Percentiles rank a stretch among this genome's conserved stretches.
These are phyloP conservation scores for Dendrobium officinale DNA, from an alignment of 106 monocot species.

Conservation along the genomic window DNA sequence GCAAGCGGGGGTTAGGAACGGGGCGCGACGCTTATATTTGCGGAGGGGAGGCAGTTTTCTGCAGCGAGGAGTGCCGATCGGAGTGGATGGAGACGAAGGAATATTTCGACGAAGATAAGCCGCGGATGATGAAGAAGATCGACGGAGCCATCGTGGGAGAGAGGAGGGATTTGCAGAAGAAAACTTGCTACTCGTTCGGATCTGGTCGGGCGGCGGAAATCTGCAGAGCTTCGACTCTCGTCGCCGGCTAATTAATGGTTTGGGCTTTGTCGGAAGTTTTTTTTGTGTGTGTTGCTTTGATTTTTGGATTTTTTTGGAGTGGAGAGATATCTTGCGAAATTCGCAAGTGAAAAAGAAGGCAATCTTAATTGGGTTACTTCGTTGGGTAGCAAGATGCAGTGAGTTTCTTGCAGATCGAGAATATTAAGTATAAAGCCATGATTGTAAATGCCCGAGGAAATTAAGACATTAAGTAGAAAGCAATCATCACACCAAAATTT, in stretches of 20 bases:
- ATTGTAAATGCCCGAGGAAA: no score
- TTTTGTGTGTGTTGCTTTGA: neutral
- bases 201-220: neutral
- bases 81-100: conserved; percentile 6
- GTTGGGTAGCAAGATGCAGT: no score
- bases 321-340: no score
- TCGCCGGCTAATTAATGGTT: neutral
- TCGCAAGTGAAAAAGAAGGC: no score
- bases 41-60: conserved; percentile 8
- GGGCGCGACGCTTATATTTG: conserved; percentile 2
- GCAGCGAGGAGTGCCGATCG: conserved; percentile 2
- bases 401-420: no score
- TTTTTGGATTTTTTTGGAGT: no score
- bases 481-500: no score
- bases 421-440: no score
- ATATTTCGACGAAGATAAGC: neutral
- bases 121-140: neutral
- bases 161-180: neutral
- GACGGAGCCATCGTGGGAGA: neutral
- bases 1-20: neutral
- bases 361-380: no score
- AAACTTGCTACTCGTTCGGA: neutral
- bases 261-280: neutral
- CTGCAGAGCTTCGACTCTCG: neutral
- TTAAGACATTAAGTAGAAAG: no score